phyloP scores from a whole-genome alignment of 768 basidiomycete genomes.

The Mycena indigotica region DNA sequence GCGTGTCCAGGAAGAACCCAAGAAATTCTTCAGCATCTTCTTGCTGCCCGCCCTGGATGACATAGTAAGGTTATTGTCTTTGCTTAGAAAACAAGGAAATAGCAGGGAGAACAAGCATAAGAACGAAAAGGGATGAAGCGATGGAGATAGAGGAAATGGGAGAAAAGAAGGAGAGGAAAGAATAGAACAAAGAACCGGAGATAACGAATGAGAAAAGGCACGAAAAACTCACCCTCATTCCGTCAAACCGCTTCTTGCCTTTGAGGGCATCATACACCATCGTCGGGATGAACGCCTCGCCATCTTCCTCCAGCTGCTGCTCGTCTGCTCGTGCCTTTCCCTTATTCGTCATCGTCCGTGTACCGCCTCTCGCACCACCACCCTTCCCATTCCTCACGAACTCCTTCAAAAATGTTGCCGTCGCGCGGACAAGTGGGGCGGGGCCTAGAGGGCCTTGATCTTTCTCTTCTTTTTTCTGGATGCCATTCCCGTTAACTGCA shows the following conservation, averaged over 20 bases:
- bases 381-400: conserved; percentile 48
- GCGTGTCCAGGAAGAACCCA: conserved; percentile 93
- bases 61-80: background rate
- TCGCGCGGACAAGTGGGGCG: conserved; percentile 67
- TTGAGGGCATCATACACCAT: conserved; percentile 92
- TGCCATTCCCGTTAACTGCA: conserved; percentile 29
- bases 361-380: background rate
- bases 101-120: too few relatives aligned
- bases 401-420: conserved; percentile 75
- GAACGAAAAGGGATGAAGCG: too few relatives aligned
- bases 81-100: conserved; percentile 5
- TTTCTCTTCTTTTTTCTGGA: background rate
- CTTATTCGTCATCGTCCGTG: conserved; percentile 30
- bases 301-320: conserved; percentile 51
- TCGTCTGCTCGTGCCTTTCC: conserved; percentile 44
- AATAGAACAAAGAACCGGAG: conserved; percentile 1
- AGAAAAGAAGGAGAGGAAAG: too few relatives aligned
- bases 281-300: conserved; percentile 80
- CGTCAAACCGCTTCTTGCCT: conserved; percentile 90
- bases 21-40: conserved; percentile 99
- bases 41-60: conserved; percentile 78
- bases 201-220: conserved; percentile 5
- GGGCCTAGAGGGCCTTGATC: conserved; percentile 25
- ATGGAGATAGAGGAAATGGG: too few relatives aligned
- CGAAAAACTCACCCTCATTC: conserved; percentile 71